Conservation (phyloP, 176 grass and related monocot species). For the Rhynchospora pubera region DNA sequence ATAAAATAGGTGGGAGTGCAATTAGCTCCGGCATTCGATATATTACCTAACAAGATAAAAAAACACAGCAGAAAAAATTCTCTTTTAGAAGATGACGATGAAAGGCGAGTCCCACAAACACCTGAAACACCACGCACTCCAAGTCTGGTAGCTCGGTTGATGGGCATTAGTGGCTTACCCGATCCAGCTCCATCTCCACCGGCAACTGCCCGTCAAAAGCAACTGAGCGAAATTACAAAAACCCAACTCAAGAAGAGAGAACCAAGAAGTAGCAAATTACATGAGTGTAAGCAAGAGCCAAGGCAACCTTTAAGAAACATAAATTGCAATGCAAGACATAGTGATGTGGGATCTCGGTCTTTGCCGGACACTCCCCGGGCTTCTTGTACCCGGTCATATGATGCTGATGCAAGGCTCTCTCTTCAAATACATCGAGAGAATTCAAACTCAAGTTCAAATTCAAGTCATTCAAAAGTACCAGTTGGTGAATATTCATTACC, state of each 20-base stretch:
- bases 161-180: constrained; percentile 73
- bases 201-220: background rate
- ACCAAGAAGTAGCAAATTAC: constrained; percentile 46
- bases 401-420: constrained; percentile 39
- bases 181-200: constrained; percentile 32
- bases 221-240: background rate
- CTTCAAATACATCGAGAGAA: constrained; percentile 55
- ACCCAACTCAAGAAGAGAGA: background rate
- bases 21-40: constrained; percentile 41
- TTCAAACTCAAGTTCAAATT: background rate
- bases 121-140: constrained; percentile 74
- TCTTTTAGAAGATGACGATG: constrained; percentile 3
- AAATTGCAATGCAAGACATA: constrained; percentile 42
- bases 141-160: constrained; percentile 67
- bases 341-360: constrained; percentile 20
- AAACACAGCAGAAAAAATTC: constrained; percentile 1
- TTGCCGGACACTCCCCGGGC: constrained; percentile 61
- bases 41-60: constrained; percentile 2
- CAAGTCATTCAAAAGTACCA: background rate
- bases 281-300: constrained; percentile 30
- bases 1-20: constrained; percentile 43
- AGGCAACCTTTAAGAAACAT: constrained; percentile 57
- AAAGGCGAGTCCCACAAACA: constrained; percentile 33
- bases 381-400: constrained; percentile 39
- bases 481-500: constrained; percentile 46